Conservation (phyloP, 805 yeast genomes). For the Metschnikowia baotianmanensis region DNA sequence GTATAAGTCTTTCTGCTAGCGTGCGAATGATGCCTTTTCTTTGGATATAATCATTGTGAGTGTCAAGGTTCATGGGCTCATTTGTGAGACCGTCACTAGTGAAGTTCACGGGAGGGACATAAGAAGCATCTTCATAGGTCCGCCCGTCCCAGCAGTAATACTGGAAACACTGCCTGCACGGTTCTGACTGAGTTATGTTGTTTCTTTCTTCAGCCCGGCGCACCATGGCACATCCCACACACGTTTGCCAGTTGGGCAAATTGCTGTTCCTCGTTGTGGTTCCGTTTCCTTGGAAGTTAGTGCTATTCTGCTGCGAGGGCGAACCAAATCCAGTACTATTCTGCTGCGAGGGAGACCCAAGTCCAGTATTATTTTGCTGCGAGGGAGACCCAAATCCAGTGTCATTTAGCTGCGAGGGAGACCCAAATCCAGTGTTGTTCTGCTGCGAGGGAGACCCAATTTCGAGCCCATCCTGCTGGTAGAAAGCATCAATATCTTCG, state of each 20-base stretch:
- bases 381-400: too few species aligned
- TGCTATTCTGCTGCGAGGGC: not conserved
- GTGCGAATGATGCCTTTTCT: not conserved
- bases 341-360: too few species aligned
- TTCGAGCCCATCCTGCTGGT: too few species aligned
- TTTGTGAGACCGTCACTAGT: slow-evolving; percentile 31
- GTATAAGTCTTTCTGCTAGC: not conserved
- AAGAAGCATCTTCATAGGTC: slow-evolving; percentile 14
- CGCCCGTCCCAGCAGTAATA: slow-evolving; percentile 30
- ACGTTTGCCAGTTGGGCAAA: slow-evolving; percentile 21
- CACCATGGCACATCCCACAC: slow-evolving; percentile 31
- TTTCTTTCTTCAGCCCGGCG: slow-evolving; percentile 26
- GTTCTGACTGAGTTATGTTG: slow-evolving; percentile 24
- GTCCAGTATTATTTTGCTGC: too few species aligned
- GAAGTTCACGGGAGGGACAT: slow-evolving; percentile 27
- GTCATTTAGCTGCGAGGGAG: too few species aligned
- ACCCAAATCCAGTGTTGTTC: too few species aligned
- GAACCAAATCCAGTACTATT: too few species aligned
- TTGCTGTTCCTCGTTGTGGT: not conserved
- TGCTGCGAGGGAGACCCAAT: too few species aligned
- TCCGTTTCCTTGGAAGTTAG: not conserved
- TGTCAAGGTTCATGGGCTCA: slow-evolving; percentile 17
- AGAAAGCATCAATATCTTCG: too few species aligned
- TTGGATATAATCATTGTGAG: slow-evolving; percentile 13
- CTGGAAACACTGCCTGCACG: slow-evolving; percentile 25